phyloP scores from a whole-genome alignment of 495 filamentous ascomycete species.

The Podospora fimiseda region DNA sequence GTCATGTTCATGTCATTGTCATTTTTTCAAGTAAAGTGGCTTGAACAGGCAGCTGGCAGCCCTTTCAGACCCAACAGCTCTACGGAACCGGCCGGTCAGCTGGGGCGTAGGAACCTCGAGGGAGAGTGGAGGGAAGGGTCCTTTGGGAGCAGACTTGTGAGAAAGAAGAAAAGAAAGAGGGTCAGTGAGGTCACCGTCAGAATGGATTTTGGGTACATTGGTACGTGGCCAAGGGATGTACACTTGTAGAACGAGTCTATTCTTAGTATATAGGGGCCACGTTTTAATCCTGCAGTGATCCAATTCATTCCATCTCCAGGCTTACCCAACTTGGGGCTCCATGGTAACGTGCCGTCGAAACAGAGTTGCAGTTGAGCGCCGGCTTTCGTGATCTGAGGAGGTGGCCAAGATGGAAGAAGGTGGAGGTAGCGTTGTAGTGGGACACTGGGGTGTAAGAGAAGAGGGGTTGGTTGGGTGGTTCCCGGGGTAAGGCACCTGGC shows the following conservation, averaged over 20 bases:
- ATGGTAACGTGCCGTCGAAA: constrained; percentile 36
- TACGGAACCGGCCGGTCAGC: constrained; percentile 13
- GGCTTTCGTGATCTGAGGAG: constrained; percentile 23
- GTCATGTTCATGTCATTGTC: constrained; percentile 31
- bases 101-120: constrained; percentile 15
- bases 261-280: constrained; percentile 36
- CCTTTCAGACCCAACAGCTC: constrained; percentile 1
- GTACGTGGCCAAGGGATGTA: constrained; percentile 24
- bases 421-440: constrained; percentile 13
- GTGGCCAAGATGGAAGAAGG: background rate
- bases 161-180: constrained; percentile 1
- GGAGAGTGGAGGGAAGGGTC: constrained; percentile 16
- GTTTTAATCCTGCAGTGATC: constrained; percentile 33
- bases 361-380: constrained; percentile 33
- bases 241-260: constrained; percentile 28
- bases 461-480: constrained; percentile 10
- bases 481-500: background rate
- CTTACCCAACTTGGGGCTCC: constrained; percentile 34
- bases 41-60: constrained; percentile 22
- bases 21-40: constrained; percentile 5
- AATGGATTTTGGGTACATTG: constrained; percentile 13
- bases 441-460: constrained; percentile 7
- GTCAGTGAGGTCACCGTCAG: constrained; percentile 21
- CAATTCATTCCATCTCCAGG: constrained; percentile 33
- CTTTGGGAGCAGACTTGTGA: too few relatives aligned